Evolutionary conservation across 2,329 filamentous ascomycete genomes (phyloP).

Genomic region (Onygenales sp.): DNA sequence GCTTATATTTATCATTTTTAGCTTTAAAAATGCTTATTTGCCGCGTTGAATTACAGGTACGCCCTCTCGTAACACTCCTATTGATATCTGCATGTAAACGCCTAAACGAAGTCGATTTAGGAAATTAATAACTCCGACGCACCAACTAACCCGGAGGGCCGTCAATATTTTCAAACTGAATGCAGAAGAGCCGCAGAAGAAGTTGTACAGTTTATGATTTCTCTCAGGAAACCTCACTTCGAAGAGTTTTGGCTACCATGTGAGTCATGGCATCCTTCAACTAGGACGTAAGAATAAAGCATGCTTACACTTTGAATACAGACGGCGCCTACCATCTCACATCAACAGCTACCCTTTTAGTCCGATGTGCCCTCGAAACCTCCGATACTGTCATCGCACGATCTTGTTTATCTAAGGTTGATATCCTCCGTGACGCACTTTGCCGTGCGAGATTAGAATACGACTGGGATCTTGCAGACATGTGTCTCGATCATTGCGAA

Average conservation of each 20-base stretch:
- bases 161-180: slow-evolving; percentile 40
- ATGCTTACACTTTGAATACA: slow-evolving; percentile 7
- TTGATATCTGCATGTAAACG: slow-evolving; percentile 12
- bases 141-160: slow-evolving; percentile 36
- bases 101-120: slow-evolving; percentile 14
- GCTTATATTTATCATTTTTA: slow-evolving; percentile 35
- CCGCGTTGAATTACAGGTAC: slow-evolving; percentile 37
- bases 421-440: slow-evolving; percentile 39
- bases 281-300: not conserved
- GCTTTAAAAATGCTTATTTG: slow-evolving; percentile 39
- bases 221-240: slow-evolving; percentile 38
- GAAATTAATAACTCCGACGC: slow-evolving; percentile 33
- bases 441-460: slow-evolving; percentile 39
- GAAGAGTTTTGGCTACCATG: slow-evolving; percentile 45
- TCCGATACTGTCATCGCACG: slow-evolving; percentile 37
- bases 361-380: slow-evolving; percentile 44
- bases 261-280: slow-evolving; percentile 15
- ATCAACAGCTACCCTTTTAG: slow-evolving; percentile 43
- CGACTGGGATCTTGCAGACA: slow-evolving; percentile 48
- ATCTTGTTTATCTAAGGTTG: slow-evolving; percentile 38
- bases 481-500: slow-evolving; percentile 43
- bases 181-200: slow-evolving; percentile 35
- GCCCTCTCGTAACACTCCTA: slow-evolving; percentile 10
- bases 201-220: slow-evolving; percentile 42
- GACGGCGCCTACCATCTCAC: slow-evolving; percentile 45